Base-by-base conservation (phyloP, 208 protist genomes). In the Endotrypanum monterogeii region DNA sequence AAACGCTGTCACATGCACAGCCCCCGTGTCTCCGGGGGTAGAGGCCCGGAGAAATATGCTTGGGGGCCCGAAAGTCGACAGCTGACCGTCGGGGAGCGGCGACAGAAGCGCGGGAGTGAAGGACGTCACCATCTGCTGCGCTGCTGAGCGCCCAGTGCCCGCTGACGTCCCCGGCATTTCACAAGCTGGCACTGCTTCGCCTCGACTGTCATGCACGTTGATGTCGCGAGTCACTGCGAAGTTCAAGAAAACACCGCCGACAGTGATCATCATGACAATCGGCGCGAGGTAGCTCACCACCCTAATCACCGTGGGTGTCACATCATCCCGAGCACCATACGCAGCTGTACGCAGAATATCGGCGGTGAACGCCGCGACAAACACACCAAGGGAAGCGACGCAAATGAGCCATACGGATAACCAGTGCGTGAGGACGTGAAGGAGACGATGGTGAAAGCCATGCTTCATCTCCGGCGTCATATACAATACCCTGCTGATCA, bases 401-500 rank as follows among this genome's bases (percentile, higher is more conserved):
- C 68, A 79, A 11, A 80, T 48, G 16, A 79, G 41, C 14, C 57
- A 28, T 18, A 84, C 44, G 16, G 35, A 56, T 32, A 37, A 14
- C 79, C 69, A 79, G 81, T 84, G 78, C 6, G 78, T 74, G 28
- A 85, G n/a, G 16, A 82, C 25, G 23, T 51, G 28, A 28, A 81
- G 57, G 30, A 80, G 20, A 2, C 71, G 71, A 11, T 71, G 20
- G 66, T 85, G 74, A 39, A 80, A 60, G 41, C 4, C 46, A 0
- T 54, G 25, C 25, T 37, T 32, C 7, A 61, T 57, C 25, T 51
- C n/a, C 12, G 65, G 32, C 60, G 58, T 63, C 16, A 41, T 18
- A 23, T 72, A 28, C 39, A 82, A 80, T 30, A 66, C 76, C 1
- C 65, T 65, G 18, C 52, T 55, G 7, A 83, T 52, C 0, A 62